Base-by-base conservation (phyloP, 345 rosid genomes). In the Eucalyptus curtisii region DNA sequence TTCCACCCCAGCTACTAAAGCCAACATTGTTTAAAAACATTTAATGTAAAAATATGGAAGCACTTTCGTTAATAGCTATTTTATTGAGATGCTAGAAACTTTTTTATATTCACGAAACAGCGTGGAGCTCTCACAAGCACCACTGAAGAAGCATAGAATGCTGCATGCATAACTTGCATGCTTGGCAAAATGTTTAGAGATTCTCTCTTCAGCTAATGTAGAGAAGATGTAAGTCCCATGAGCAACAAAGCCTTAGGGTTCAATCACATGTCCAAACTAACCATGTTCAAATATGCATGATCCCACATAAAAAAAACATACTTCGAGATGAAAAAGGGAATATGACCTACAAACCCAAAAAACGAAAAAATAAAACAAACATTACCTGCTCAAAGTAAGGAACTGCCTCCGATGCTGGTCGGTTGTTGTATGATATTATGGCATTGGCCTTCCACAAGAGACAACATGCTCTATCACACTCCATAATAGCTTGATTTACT, bases 331-430 rank as follows among this genome's bases (percentile, higher is more conserved):
- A 76, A 76, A 40, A 76, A 6, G 82, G 82, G 45, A 59, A 80
- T 48, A 81, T 90, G 79, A n/a, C n/a, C 45, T 87, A 66, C 27
- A 31, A n/a, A 87, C 15, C 81, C 84, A 87, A 40, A 44, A 64
- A 59, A 76, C 11, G 2, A 37, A 33, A 33, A 17, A 33, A 19
- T 3, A 37, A 37, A 76, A 37, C 80, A 89, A 88, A 86, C 66
- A 88, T 89, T 91, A 97, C 99, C 99, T 95, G 98, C 93, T 97
- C 98, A 91, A 97, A 97, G 94, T 96, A 97, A 11, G 99, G 99
- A 86, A 96, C 99, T 48, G 99, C 99, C 95, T 97, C 99, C 31
- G 99, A 94, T 22, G 98, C 99, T 33, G 98, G 95, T 93, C 95
- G 96, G 92, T 97, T 97, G 96, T 96, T 96, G 96, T 94, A 97